Evolutionary conservation across 495 filamentous ascomycete genomes (phyloP).

Genomic region (Neurospora sp.): DNA sequence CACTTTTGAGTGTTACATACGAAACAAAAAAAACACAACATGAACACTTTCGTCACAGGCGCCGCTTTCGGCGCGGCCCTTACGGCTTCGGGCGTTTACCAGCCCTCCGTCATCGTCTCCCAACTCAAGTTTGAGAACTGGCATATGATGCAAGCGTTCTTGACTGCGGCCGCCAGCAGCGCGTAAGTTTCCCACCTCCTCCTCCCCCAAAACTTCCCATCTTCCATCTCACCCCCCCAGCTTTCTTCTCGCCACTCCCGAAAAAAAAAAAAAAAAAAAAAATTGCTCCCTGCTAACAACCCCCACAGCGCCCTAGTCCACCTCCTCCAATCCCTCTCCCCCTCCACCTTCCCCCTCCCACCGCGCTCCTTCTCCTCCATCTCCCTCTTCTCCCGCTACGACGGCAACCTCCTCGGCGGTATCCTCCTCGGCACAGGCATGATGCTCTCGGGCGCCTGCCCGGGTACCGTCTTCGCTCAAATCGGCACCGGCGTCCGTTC

Average conservation of each 20-base stretch:
- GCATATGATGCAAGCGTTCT: constrained; percentile 49
- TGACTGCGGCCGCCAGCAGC: constrained; percentile 42
- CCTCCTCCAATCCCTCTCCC: constrained; percentile 20
- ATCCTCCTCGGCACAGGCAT: constrained; percentile 43
- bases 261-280: no score
- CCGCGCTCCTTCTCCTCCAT: constrained; percentile 29
- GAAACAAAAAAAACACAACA: background rate
- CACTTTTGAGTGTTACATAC: background rate
- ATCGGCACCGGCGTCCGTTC: constrained; percentile 37
- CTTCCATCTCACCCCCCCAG: no score
- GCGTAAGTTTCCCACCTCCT: constrained; percentile 32
- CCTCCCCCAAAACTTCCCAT: no score
- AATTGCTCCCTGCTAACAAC: background rate
- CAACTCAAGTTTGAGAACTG: constrained; percentile 46
- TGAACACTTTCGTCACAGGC: constrained; percentile 31
- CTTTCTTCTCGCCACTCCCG: no score
- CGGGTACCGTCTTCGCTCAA: constrained; percentile 46
- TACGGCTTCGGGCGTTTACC: constrained; percentile 41
- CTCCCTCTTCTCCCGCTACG: constrained; percentile 30
- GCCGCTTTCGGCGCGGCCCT: constrained; percentile 46
- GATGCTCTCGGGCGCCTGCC: constrained; percentile 46
- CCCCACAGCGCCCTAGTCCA: constrained; percentile 22
- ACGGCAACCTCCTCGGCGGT: constrained; percentile 50
- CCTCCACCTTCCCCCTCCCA: constrained; percentile 20
- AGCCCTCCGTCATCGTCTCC: constrained; percentile 40